phyloP scores from a whole-genome alignment of 2,329 filamentous ascomycete species.

The Alternaria brassicae region DNA sequence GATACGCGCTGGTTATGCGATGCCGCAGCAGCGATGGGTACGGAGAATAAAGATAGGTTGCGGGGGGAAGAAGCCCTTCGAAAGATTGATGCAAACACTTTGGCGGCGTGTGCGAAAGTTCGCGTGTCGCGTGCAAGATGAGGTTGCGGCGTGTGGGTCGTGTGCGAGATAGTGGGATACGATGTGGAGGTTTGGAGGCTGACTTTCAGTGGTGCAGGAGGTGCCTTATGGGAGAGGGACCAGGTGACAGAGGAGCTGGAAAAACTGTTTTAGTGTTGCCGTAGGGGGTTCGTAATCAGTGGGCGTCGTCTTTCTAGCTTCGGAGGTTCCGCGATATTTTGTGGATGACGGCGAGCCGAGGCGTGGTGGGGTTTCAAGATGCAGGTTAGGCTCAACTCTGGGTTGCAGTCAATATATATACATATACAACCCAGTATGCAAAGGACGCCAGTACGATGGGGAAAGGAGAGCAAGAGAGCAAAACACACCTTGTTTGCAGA shows the following conservation, averaged over 20 bases:
- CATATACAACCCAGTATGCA: constrained; percentile 11
- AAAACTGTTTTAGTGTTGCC: constrained; percentile 20
- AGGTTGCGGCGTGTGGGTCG: constrained; percentile 21
- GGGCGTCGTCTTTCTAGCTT: constrained; percentile 29
- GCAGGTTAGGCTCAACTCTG: constrained; percentile 17
- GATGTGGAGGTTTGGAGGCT: constrained; percentile 1
- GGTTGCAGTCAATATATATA: constrained; percentile 2
- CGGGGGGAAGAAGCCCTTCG: constrained; percentile 67
- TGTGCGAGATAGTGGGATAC: constrained; percentile 26
- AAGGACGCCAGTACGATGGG: neutral
- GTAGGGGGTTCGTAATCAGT: constrained; percentile 19
- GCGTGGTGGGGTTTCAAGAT: constrained; percentile 20
- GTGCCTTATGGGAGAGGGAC: constrained; percentile 19
- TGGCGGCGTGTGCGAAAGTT: constrained; percentile 64
- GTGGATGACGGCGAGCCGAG: constrained; percentile 21
- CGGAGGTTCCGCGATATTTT: constrained; percentile 26
- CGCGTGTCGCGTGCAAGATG: constrained; percentile 30
- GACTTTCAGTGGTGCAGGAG: constrained; percentile 5
- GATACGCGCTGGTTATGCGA: constrained; percentile 68
- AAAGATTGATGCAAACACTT: constrained; percentile 89
- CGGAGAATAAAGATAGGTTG: constrained; percentile 74
- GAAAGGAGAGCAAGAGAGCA: neutral
- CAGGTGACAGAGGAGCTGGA: constrained; percentile 19
- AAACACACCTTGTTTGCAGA: constrained; percentile 13
- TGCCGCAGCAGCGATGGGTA: constrained; percentile 76